Base-by-base conservation (phyloP, 257 asterid genomes). In the Gynochthodes officinalis region DNA sequence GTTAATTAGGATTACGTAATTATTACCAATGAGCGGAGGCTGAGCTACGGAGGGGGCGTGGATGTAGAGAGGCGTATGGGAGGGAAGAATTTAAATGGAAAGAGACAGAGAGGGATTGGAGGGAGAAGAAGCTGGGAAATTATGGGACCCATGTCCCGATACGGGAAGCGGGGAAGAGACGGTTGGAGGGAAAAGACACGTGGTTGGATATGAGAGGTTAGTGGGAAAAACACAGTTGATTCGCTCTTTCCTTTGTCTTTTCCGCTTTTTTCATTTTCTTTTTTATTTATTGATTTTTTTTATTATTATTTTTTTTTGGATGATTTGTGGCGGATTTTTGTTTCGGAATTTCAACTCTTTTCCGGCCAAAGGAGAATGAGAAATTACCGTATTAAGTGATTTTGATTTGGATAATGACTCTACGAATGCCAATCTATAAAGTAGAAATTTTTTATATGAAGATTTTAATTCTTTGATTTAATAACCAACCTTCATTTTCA, bases 1-100 rank as follows among this genome's bases (percentile, higher is more conserved):
- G 32, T 5, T n/a, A 14, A 23, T 54, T n/a, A 23, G 15, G 30
- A 10, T n/a, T 13, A 54, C 14, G 61, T 54, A 54, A 11, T n/a
- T 33, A 15, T 32, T 60, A 60, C 65, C 65, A 3, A 60, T 4
- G 0, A 30, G 65, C 65, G 42, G 43, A 60, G 65, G 43, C 65
- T 15, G 71, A 43, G 70, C 35, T 28, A 18, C 28, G 57, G 59
- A 32, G 42, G 7, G 16, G 39, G 58, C 37, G 23, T 30, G 59
- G 39, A 4, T n/a, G 69, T 15, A 64, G 54, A 49, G n/a, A 49
- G n/a, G 21, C 5, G 39, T 33, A 46, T 0, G 14, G 55, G 74
- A 72, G 76, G 80, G 77, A 64, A 76, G 81, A 55, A 63, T 80
- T 76, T 76, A 76, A 80, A 80, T n/a, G 57, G 72, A 11, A 55